Evolutionary conservation across 78 protist genomes (phyloP).

Genomic region (Bodo saltans): DNA sequence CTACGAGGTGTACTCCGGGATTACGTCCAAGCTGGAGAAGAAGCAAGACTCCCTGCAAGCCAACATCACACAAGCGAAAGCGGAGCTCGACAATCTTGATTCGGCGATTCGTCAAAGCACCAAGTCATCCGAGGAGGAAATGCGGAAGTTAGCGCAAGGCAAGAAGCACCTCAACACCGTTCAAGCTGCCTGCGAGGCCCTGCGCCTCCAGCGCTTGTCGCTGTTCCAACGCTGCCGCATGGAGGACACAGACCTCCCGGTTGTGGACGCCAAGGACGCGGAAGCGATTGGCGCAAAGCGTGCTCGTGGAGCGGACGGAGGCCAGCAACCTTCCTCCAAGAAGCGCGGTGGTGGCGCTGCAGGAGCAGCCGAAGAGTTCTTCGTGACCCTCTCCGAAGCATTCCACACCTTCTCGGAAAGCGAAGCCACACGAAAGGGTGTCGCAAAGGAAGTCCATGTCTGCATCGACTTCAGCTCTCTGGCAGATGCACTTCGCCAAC

Average conservation of each 20-base stretch:
- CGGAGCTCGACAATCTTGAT: not conserved
- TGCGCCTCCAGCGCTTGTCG: not conserved
- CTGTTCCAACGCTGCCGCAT: not conserved
- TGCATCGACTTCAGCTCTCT: constrained; percentile 2
- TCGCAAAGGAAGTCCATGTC: not conserved
- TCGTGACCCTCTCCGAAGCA: not conserved
- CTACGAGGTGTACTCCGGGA: not conserved
- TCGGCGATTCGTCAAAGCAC: not conserved
- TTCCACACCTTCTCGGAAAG: not conserved
- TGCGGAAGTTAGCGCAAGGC: not conserved
- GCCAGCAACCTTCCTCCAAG: too few species aligned
- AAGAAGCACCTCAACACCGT: not conserved
- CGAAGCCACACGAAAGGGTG: not conserved
- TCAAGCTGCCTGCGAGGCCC: not conserved
- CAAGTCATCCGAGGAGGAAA: not conserved
- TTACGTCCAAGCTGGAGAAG: not conserved
- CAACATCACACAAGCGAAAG: not conserved
- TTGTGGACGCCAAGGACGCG: not conserved
- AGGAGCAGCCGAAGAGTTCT: not conserved
- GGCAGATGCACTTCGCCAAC: not conserved
- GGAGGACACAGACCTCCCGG: not conserved
- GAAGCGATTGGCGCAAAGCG: not conserved
- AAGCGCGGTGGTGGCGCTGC: not conserved
- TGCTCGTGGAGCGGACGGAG: not conserved
- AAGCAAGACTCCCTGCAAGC: not conserved